A percentile compares a stretch with the other conserved stretches of the same genome.
phyloP scores from a whole-genome alignment of 176 grass and related monocot genomes.

The Lolium rigidum region DNA sequence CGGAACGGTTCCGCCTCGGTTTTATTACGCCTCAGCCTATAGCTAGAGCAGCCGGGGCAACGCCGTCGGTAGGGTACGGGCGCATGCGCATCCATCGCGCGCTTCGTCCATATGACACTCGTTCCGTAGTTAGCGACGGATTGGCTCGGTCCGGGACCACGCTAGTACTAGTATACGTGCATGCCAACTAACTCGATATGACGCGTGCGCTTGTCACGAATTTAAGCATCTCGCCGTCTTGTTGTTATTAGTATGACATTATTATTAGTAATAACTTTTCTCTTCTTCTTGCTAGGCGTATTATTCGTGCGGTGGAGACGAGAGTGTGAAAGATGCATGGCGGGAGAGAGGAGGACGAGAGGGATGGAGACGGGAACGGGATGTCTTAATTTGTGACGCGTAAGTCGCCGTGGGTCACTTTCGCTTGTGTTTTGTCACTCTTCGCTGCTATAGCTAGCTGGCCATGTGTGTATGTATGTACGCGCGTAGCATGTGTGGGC shows the following conservation, averaged over 20 bases:
- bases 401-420: conserved; percentile 5
- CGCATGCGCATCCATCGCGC: no score
- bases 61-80: no score
- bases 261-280: no score
- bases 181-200: conserved; percentile 15
- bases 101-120: no score
- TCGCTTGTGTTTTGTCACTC: conserved; percentile 9
- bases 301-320: neutral
- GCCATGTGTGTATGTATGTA: conserved; percentile 6
- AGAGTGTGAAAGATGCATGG: neutral
- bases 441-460: conserved; percentile 7
- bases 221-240: neutral
- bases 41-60: no score
- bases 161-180: neutral
- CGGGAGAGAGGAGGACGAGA: no score
- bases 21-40: no score
- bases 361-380: neutral
- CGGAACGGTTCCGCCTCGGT: no score
- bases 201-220: neutral
- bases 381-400: neutral
- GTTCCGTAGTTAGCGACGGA: neutral
- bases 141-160: neutral
- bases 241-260: neutral
- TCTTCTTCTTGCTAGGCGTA: neutral
- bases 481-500: neutral